Base-by-base conservation (phyloP, 768 basidiomycete genomes). In the Naganishia randhawae region DNA sequence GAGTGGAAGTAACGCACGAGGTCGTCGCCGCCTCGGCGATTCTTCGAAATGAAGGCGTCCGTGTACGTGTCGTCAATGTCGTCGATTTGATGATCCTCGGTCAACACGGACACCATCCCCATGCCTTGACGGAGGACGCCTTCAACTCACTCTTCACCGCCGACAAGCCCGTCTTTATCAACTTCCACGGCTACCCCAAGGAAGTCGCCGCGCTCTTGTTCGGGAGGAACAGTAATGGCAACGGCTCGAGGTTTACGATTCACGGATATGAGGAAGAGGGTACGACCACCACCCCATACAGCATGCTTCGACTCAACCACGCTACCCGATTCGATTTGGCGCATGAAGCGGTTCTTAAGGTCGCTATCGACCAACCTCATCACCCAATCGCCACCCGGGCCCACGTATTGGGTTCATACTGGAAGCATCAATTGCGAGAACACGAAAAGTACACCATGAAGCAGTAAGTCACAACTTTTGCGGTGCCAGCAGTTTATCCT, bases 81-180 rank as follows among this genome's bases (percentile, higher is more conserved):
- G 90, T 90, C 67, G 92, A 95, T 74, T 83, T 94, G 51, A 88
- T 96, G 86, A 87, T 93, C 67, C 84, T 96, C 50, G 85, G 85
- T 32, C 82, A 84, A 5, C 77, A 75, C n/a, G 89, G 88, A 63
- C 80, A 83, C 13, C 79, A 80, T 70, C 77, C 79, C 3, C 79
- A 80, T 63, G 79, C 77, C 1, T 68, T 80, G 16, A 71, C 67
- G 52, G 68, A 72, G 50, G 75, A 76, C 37, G 69, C 73, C 0
- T 76, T 75, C 66, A 70, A 73, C 33, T 71, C 70, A 48, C 66
- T 78, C 27, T 78, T 80, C 70, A 78, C 78, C 16, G 61, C 70
- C 35, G 76, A 80, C 66, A 75, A 75, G 70, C 76, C 77, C 3
- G 81, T 93, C 45, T 85, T 90, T 75, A 85, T 92, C 81, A 91